Evolutionary conservation across 1,139 yeast species (phyloP).

Genomic region (Pichia terricola): DNA sequence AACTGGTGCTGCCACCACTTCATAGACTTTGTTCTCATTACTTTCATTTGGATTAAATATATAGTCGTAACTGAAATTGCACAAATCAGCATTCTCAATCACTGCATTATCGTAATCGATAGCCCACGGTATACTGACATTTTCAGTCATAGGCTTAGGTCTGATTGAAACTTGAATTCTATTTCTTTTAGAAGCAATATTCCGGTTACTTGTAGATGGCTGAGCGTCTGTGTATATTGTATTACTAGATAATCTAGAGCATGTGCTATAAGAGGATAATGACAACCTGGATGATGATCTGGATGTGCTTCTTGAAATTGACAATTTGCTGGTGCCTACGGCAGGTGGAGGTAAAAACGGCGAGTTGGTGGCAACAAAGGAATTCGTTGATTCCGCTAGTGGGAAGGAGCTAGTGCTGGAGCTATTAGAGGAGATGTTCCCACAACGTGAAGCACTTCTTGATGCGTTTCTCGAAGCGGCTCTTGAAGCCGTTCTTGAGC

Average conservation of each 20-base stretch:
- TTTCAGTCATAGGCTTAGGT: slow-evolving; percentile 28
- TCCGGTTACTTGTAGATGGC: slow-evolving; percentile 12
- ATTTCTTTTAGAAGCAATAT: slow-evolving; percentile 27
- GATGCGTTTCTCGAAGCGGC: slow-evolving; percentile 1
- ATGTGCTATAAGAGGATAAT: not conserved
- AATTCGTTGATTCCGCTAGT: no score
- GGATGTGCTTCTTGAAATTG: slow-evolving; percentile 9
- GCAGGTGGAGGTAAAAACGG: no score
- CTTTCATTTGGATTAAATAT: slow-evolving; percentile 43
- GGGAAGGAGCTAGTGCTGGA: not conserved
- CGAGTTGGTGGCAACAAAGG: no score
- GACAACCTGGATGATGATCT: slow-evolving; percentile 16
- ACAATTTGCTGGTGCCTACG: no score
- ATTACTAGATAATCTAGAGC: slow-evolving; percentile 1
- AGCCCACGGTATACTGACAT: slow-evolving; percentile 8
- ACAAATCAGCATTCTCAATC: slow-evolving; percentile 36
- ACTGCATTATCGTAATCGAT: slow-evolving; percentile 3
- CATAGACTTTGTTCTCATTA: slow-evolving; percentile 54
- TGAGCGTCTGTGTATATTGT: slow-evolving; percentile 3
- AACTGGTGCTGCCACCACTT: slow-evolving; percentile 48
- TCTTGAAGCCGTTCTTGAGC: slow-evolving; percentile 4
- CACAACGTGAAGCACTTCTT: not conserved
- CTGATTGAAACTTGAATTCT: slow-evolving; percentile 42
- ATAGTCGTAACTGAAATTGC: slow-evolving; percentile 63
- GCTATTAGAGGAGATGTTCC: not conserved